Evolutionary conservation across 2,329 filamentous ascomycete genomes (phyloP).

Genomic region (Fusarium sterilihyphosum): DNA sequence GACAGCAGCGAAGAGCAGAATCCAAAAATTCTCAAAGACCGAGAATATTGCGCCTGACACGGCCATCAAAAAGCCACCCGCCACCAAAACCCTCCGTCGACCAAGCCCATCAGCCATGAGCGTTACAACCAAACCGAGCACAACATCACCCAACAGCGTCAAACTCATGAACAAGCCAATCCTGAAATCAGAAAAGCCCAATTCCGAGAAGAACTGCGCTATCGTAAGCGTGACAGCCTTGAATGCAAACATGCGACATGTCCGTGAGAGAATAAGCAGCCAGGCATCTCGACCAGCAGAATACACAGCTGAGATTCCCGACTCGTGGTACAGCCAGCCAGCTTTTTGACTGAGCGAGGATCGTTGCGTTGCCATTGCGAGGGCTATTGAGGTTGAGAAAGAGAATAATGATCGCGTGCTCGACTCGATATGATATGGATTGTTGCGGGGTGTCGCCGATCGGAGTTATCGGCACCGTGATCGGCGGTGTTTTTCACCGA

Average conservation of each 20-base stretch:
- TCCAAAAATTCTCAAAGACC: slow-evolving; percentile 66
- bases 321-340: slow-evolving; percentile 54
- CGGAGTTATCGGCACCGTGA: slow-evolving; percentile 27
- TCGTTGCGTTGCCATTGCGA: slow-evolving; percentile 8
- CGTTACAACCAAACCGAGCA: slow-evolving; percentile 66
- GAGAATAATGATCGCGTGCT: background rate
- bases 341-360: slow-evolving; percentile 23
- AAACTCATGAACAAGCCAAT: slow-evolving; percentile 74
- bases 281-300: slow-evolving; percentile 52
- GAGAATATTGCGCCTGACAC: slow-evolving; percentile 65
- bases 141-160: slow-evolving; percentile 69
- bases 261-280: slow-evolving; percentile 48
- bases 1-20: slow-evolving; percentile 66
- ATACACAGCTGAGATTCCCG: slow-evolving; percentile 59
- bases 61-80: slow-evolving; percentile 66
- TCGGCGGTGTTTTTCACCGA: slow-evolving; percentile 25
- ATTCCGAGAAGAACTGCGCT: slow-evolving; percentile 67
- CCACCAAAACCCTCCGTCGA: slow-evolving; percentile 62
- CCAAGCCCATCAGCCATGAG: slow-evolving; percentile 69
- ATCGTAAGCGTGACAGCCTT: slow-evolving; percentile 69
- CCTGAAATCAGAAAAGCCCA: slow-evolving; percentile 64
- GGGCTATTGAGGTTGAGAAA: background rate
- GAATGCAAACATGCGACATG: slow-evolving; percentile 70
- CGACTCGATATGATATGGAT: background rate
- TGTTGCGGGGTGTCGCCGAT: slow-evolving; percentile 26